Conservation (phyloP, 1,139 yeast genomes). For the Pichia sp. region DNA sequence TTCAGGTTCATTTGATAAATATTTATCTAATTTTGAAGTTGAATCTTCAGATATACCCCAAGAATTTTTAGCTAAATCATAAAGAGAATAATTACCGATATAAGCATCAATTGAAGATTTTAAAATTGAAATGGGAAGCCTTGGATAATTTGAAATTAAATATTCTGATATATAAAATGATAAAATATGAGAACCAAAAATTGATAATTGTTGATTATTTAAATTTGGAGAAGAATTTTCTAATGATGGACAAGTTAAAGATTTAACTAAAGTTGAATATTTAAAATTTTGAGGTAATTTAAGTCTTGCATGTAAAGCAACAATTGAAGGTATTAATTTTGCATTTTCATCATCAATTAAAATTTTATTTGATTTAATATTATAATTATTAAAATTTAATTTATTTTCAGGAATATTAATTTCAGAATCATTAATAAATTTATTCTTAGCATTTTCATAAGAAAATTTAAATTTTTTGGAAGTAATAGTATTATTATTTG, state of each 20-base stretch:
- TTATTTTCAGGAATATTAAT: constrained; percentile 18
- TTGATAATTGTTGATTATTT: constrained; percentile 74
- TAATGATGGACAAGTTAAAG: constrained; percentile 49
- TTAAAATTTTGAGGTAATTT: constrained; percentile 49
- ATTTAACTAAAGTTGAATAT: constrained; percentile 69
- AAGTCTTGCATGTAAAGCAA: constrained; percentile 77
- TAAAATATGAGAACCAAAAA: constrained; percentile 73
- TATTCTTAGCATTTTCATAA: constrained; percentile 25
- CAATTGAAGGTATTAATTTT: constrained; percentile 57
- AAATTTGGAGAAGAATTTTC: constrained; percentile 29
- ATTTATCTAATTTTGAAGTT: constrained; percentile 58
- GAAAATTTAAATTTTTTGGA: constrained; percentile 21
- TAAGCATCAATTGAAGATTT: constrained; percentile 69
- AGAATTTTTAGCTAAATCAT: constrained; percentile 50
- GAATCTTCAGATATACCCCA: constrained; percentile 90
- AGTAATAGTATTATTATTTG: constrained; percentile 5
- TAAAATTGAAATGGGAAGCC: constrained; percentile 77
- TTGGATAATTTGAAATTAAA: constrained; percentile 71
- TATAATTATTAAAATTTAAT: constrained; percentile 24
- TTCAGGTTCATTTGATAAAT: constrained; percentile 63
- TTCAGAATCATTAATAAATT: constrained; percentile 11
- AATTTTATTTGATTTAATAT: constrained; percentile 18
- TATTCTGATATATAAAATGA: constrained; percentile 73
- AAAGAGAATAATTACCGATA: constrained; percentile 58
- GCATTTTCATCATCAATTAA: constrained; percentile 41